Evolutionary conservation across 2,329 filamentous ascomycete species (phyloP).

Genomic region (Pseudogymnoascus sp.): DNA sequence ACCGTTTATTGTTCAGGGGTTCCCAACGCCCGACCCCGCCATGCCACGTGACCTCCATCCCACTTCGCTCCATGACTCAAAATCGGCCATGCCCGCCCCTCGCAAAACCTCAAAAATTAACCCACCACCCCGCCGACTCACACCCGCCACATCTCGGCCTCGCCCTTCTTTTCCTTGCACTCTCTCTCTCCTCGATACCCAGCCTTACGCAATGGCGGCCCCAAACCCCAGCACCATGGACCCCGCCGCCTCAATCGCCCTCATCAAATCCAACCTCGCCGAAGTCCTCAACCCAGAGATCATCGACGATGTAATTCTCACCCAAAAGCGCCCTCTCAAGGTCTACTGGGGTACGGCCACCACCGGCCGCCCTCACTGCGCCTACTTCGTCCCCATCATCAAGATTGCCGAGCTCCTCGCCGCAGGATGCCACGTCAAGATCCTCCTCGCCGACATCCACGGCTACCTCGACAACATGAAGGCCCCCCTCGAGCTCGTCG

Average conservation of each 20-base stretch:
- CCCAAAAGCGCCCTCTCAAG: conserved; percentile 61
- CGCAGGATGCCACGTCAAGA: conserved; percentile 73
- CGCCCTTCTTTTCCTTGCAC: background rate
- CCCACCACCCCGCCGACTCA: background rate
- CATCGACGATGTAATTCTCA: conserved; percentile 61
- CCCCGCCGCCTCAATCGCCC: conserved; percentile 54
- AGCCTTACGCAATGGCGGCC: background rate
- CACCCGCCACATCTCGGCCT: background rate
- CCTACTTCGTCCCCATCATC: conserved; percentile 80
- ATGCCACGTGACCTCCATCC: background rate
- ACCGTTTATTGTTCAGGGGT: background rate
- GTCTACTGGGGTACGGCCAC: conserved; percentile 86
- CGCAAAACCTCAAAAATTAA: conserved; percentile 1
- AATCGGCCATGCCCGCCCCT: background rate
- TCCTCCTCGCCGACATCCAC: conserved; percentile 65
- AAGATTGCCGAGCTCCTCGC: conserved; percentile 84
- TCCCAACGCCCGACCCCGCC: background rate
- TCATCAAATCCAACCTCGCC: conserved; percentile 73
- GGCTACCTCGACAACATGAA: conserved; percentile 79
- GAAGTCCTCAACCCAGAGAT: conserved; percentile 81
- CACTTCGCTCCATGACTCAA: conserved; percentile 3
- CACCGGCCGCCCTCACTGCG: conserved; percentile 79
- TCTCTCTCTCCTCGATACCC: background rate
- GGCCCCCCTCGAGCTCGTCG: conserved; percentile 80
- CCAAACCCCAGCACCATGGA: conserved; percentile 20